phyloP scores from a whole-genome alignment of 768 basidiomycete genomes.

The Suillus plorans region DNA sequence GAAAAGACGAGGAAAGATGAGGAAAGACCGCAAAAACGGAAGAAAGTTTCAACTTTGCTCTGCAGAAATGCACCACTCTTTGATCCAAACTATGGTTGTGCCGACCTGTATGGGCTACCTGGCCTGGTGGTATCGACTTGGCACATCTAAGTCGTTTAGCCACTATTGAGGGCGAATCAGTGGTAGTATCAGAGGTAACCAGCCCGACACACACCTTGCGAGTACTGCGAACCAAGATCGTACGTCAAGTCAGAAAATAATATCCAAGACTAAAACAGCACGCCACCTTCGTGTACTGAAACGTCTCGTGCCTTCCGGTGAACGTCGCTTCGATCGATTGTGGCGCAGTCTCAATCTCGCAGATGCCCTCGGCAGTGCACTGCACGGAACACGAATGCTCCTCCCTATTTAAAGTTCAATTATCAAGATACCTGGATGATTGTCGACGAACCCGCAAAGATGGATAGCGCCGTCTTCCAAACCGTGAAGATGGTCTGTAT shows the following conservation, averaged over 20 bases:
- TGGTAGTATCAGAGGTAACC: not conserved
- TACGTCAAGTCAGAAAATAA: not conserved
- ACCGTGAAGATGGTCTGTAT: conserved; percentile 52
- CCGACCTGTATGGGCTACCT: conserved; percentile 41
- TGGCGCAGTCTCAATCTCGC: conserved; percentile 58
- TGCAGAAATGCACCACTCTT: conserved; percentile 53
- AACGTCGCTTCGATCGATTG: conserved; percentile 63
- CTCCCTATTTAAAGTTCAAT: conserved; percentile 37
- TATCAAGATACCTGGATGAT: conserved; percentile 7
- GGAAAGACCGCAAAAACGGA: not conserved
- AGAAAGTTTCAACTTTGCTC: conserved; percentile 35
- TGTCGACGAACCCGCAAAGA: conserved; percentile 51
- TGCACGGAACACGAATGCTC: conserved; percentile 44
- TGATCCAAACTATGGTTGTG: conserved; percentile 50
- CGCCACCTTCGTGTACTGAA: conserved; percentile 62
- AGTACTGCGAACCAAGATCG: conserved; percentile 37
- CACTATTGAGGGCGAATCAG: conserved; percentile 26
- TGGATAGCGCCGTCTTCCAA: conserved; percentile 40
- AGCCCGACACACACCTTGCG: conserved; percentile 41
- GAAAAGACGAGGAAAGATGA: not conserved
- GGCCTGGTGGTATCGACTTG: conserved; percentile 43
- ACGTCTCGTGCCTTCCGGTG: conserved; percentile 57
- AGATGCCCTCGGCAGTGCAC: conserved; percentile 50
- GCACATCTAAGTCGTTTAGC: conserved; percentile 51
- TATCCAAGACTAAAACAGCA: not conserved